Percentiles rank a stretch among this genome's conserved stretches.
Evolutionary conservation across 169 alveolate genomes (phyloP).

Genomic region (Eimeria sp.): DNA sequence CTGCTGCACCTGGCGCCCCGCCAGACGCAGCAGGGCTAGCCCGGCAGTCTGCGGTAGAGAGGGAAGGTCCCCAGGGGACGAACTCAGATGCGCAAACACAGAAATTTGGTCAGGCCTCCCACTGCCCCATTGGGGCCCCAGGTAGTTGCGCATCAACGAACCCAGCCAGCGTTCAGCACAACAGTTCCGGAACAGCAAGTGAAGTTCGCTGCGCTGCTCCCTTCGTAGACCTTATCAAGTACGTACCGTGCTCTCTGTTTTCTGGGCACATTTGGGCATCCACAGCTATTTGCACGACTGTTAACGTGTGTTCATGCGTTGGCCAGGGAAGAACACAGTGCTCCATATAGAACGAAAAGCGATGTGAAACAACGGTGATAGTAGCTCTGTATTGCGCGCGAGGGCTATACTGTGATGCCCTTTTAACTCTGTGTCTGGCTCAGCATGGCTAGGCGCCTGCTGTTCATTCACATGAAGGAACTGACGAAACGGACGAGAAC

Average conservation of each 20-base stretch:
- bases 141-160: not conserved
- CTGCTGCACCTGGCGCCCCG: not conserved
- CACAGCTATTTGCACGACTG: not conserved
- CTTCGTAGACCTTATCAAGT: conserved; percentile 45
- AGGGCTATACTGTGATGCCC: not conserved
- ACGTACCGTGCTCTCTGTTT: not conserved
- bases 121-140: not conserved
- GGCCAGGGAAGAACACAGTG: not conserved
- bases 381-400: not conserved
- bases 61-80: not conserved
- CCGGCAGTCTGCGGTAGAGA: conserved; percentile 16
- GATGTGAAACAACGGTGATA: not conserved
- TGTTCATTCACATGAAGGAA: conserved; percentile 3
- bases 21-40: conserved; percentile 9
- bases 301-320: not conserved
- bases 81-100: conserved; percentile 2
- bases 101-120: not conserved
- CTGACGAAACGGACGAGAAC: not conserved
- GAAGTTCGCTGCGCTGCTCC: not conserved
- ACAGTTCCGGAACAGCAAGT: not conserved
- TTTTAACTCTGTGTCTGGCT: conserved; percentile 17
- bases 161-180: not conserved
- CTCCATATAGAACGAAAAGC: not conserved
- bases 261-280: not conserved
- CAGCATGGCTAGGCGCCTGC: conserved; percentile 65